Evolutionary conservation across 225 moss, liverwort and hornwort species (phyloP).

Genomic region (Sphagnum tenellum): DNA sequence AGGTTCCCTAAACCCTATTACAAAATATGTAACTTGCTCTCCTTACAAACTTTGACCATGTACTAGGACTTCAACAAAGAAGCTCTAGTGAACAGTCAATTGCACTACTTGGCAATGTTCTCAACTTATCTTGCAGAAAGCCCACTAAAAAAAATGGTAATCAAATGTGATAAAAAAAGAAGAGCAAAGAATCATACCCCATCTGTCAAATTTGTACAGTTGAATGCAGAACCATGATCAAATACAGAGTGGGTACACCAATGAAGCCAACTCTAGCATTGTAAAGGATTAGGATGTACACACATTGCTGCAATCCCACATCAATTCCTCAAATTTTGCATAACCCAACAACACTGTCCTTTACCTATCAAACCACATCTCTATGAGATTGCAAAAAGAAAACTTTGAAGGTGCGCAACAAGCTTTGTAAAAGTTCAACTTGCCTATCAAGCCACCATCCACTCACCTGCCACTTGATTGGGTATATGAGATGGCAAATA

Average conservation of each 20-base stretch:
- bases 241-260: constrained; percentile 88
- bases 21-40: too few relatives aligned
- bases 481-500: constrained; percentile 89
- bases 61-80: too few relatives aligned
- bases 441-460: too few relatives aligned
- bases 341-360: too few relatives aligned
- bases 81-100: too few relatives aligned
- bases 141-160: constrained; percentile 1
- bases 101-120: too few relatives aligned
- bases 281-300: constrained; percentile 96
- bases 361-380: background rate
- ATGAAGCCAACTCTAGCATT: constrained; percentile 82
- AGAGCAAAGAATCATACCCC: constrained; percentile 49
- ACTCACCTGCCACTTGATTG: constrained; percentile 92
- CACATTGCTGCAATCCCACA: constrained; percentile 61
- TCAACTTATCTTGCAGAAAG: too few relatives aligned
- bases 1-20: too few relatives aligned
- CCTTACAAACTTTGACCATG: too few relatives aligned
- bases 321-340: constrained; percentile 10
- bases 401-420: too few relatives aligned
- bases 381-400: too few relatives aligned
- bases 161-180: constrained; percentile 1
- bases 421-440: too few relatives aligned
- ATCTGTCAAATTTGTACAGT: constrained; percentile 58
- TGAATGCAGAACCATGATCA: constrained; percentile 85